Conservation (phyloP, 495 filamentous ascomycete species). For the Penicillium mononematosum region DNA sequence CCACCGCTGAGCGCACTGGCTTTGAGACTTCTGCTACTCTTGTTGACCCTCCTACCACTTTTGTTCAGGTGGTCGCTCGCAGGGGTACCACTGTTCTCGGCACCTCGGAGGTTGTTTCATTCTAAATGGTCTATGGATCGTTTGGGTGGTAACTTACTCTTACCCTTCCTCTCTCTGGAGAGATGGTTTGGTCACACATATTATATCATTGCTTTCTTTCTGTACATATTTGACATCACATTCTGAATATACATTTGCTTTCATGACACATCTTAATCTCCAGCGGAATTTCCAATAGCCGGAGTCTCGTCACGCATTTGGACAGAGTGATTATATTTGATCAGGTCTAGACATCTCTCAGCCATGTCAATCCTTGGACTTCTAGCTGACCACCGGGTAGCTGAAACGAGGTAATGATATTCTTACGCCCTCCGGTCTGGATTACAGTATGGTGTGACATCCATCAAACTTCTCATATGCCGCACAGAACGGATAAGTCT, state of each 20-base stretch:
- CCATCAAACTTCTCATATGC: neutral
- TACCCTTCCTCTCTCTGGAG: neutral
- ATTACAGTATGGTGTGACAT: neutral
- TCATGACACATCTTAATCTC: neutral
- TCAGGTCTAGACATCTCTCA: neutral
- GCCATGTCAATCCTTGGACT: neutral
- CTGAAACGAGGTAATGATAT: neutral
- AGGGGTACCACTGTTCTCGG: slow-evolving; percentile 31
- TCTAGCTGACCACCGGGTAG: neutral
- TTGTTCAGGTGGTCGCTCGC: slow-evolving; percentile 34
- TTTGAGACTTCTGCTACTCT: slow-evolving; percentile 35
- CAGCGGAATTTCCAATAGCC: neutral
- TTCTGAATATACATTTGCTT: neutral
- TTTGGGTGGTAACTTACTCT: neutral
- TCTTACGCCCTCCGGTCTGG: neutral
- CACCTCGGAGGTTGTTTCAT: slow-evolving; percentile 25
- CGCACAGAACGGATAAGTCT: neutral
- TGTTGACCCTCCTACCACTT: slow-evolving; percentile 23
- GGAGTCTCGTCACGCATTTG: neutral
- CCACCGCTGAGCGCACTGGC: slow-evolving; percentile 28
- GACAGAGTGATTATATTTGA: neutral
- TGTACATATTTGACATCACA: neutral
- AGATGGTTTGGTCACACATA: neutral
- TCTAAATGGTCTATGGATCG: slow-evolving; percentile 15
- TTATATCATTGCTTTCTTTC: neutral